A percentile compares a stretch with the other conserved stretches of the same genome.
These are phyloP conservation scores for Sechiopsis laciniata DNA, from an alignment of 306 rosid species.

Conservation along the genomic window DNA sequence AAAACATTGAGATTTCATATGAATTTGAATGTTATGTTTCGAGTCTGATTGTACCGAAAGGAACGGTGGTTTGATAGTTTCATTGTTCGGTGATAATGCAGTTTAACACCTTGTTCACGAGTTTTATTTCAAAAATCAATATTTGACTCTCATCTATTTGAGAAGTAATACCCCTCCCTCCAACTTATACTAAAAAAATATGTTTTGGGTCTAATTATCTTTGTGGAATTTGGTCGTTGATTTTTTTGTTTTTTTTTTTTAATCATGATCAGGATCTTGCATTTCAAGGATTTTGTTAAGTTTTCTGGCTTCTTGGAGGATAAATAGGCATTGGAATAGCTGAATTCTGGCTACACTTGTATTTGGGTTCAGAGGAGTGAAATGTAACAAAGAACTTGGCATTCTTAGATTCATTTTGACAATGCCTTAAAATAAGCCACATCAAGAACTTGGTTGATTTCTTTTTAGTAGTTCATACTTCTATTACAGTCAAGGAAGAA, in stretches of 20 bases:
- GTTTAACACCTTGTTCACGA: too few species aligned
- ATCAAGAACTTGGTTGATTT: too few species aligned
- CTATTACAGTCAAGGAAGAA: too few species aligned
- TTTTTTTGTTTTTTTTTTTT: neutral
- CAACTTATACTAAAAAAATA: too few species aligned
- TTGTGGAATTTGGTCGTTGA: neutral
- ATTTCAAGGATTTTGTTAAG: neutral
- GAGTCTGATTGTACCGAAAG: neutral
- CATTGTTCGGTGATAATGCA: too few species aligned
- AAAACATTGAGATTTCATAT: slow-evolving; percentile 34
- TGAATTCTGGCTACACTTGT: neutral
- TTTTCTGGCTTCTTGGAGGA: slow-evolving; percentile 12
- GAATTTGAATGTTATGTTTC: neutral
- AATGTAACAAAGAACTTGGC: neutral
- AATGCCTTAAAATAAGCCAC: too few species aligned
- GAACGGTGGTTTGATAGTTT: too few species aligned
- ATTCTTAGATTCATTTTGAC: neutral
- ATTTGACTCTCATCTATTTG: too few species aligned
- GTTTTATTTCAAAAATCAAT: too few species aligned
- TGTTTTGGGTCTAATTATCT: too few species aligned
- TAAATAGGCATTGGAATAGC: neutral
- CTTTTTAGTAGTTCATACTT: too few species aligned
- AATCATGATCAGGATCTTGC: neutral
- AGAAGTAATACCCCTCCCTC: too few species aligned
- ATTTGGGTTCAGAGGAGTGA: neutral